A percentile compares a stretch with the other conserved stretches of the same genome.
Conservation (phyloP, 2,329 filamentous ascomycete genomes). For the Fonsecaea multimorphosa region DNA sequence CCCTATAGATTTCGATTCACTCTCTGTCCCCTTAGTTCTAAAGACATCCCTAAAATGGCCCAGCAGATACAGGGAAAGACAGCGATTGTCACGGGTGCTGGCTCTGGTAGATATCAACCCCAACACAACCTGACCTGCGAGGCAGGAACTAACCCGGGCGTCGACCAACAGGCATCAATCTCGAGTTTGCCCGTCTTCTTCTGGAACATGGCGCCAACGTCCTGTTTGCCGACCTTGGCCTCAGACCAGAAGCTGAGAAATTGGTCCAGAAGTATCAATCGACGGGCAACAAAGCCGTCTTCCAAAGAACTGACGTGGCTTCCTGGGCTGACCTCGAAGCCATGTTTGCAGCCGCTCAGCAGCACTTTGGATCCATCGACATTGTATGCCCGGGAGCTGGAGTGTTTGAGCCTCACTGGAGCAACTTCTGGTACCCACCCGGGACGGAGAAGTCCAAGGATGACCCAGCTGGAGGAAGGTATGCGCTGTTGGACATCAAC, state of each 20-base stretch:
- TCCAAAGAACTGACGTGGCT: slow-evolving; percentile 56
- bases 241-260: slow-evolving; percentile 53
- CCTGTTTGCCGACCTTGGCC: slow-evolving; percentile 52
- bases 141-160: slow-evolving; percentile 8
- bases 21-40: background rate
- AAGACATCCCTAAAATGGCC: slow-evolving; percentile 28
- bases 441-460: slow-evolving; percentile 52
- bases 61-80: slow-evolving; percentile 41
- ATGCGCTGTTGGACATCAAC: slow-evolving; percentile 58
- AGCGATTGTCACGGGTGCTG: slow-evolving; percentile 62
- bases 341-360: slow-evolving; percentile 57
- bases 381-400: slow-evolving; percentile 57
- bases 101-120: slow-evolving; percentile 52
- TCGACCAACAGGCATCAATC: slow-evolving; percentile 50
- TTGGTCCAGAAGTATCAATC: slow-evolving; percentile 48
- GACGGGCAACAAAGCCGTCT: slow-evolving; percentile 47
- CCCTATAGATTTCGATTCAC: background rate
- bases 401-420: slow-evolving; percentile 51
- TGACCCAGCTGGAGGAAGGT: slow-evolving; percentile 48
- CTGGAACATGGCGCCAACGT: slow-evolving; percentile 56
- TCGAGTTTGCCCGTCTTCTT: slow-evolving; percentile 52
- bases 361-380: slow-evolving; percentile 55
- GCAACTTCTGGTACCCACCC: slow-evolving; percentile 59
- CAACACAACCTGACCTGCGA: background rate
- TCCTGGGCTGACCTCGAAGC: slow-evolving; percentile 57